Conservation (phyloP, 805 yeast species). For the Ogataea saltuana region DNA sequence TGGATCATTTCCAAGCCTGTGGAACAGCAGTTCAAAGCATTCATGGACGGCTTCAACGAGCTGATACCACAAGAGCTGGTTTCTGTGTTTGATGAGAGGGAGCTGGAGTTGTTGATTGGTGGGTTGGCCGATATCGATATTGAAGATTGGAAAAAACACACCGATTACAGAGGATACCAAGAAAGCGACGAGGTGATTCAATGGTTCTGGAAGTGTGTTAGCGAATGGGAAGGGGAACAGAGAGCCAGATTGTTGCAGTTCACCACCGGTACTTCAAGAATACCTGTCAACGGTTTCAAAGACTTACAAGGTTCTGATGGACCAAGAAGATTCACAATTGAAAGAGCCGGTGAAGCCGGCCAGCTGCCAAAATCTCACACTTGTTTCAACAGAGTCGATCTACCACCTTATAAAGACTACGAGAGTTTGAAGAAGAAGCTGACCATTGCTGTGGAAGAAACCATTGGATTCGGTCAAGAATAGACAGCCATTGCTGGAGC, state of each 20-base stretch:
- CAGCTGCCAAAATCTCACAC: slow-evolving; percentile 98
- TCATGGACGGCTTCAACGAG: slow-evolving; percentile 96
- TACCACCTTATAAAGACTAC: slow-evolving; percentile 88
- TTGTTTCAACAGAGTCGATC: slow-evolving; percentile 97
- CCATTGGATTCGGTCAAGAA: slow-evolving; percentile 99
- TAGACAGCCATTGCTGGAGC: slow-evolving; percentile 31
- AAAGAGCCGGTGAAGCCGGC: slow-evolving; percentile 91
- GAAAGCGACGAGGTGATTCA: slow-evolving; percentile 95
- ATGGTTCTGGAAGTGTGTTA: slow-evolving; percentile 97
- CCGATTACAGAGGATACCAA: slow-evolving; percentile 97
- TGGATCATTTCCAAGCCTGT: slow-evolving; percentile 95
- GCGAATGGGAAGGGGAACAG: slow-evolving; percentile 95
- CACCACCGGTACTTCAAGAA: slow-evolving; percentile 98
- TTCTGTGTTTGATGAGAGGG: slow-evolving; percentile 96
- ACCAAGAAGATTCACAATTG: slow-evolving; percentile 97
- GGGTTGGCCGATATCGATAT: slow-evolving; percentile 98
- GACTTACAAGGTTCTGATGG: slow-evolving; percentile 99
- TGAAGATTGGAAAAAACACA: slow-evolving; percentile 98
- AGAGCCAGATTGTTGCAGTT: slow-evolving; percentile 93
- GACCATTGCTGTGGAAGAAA: slow-evolving; percentile 96
- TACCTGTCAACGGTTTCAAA: slow-evolving; percentile 98
- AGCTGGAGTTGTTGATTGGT: slow-evolving; percentile 92
- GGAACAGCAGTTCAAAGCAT: slow-evolving; percentile 93
- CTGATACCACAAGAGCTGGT: slow-evolving; percentile 95
- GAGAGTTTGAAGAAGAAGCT: slow-evolving; percentile 86